phyloP scores from a whole-genome alignment of 164 flowering plant species.

The Dillenia turbinata region DNA sequence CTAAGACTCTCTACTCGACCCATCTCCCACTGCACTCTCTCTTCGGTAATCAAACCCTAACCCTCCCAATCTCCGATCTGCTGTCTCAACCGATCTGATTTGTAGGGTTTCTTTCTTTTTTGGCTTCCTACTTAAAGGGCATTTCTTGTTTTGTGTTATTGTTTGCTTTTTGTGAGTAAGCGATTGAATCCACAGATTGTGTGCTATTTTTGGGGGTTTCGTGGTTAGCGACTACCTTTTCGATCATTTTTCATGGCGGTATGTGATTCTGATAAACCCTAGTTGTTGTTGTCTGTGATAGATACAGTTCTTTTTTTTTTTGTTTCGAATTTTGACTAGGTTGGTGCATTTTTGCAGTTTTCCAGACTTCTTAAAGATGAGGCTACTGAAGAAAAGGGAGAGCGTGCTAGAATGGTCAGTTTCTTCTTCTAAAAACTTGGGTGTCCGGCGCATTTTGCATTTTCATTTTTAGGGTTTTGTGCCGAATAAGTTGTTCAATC shows the following conservation, averaged over 20 bases:
- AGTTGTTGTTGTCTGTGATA: too few species aligned
- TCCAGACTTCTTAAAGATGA: conserved; percentile 86
- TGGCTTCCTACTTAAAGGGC: too few species aligned
- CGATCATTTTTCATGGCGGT: conserved; percentile 13
- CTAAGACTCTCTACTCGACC: too few species aligned
- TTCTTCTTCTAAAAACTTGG: neutral
- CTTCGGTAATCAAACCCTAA: too few species aligned
- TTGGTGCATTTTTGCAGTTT: conserved; percentile 29
- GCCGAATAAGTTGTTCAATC: too few species aligned
- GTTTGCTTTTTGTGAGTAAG: too few species aligned
- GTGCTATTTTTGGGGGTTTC: neutral
- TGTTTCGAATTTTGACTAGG: neutral
- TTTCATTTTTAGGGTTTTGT: neutral
- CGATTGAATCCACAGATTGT: neutral
- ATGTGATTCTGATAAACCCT: neutral
- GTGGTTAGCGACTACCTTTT: neutral
- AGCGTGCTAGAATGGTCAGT: conserved; percentile 94
- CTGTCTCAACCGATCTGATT: too few species aligned
- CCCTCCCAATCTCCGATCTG: too few species aligned
- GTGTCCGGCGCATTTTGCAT: neutral
- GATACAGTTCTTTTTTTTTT: too few species aligned
- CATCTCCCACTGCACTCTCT: too few species aligned
- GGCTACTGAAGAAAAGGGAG: conserved; percentile 96
- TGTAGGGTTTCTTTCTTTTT: too few species aligned
- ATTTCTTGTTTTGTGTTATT: too few species aligned